phyloP scores from a whole-genome alignment of 208 protist genomes.

The Acanthamoeba royreba region DNA sequence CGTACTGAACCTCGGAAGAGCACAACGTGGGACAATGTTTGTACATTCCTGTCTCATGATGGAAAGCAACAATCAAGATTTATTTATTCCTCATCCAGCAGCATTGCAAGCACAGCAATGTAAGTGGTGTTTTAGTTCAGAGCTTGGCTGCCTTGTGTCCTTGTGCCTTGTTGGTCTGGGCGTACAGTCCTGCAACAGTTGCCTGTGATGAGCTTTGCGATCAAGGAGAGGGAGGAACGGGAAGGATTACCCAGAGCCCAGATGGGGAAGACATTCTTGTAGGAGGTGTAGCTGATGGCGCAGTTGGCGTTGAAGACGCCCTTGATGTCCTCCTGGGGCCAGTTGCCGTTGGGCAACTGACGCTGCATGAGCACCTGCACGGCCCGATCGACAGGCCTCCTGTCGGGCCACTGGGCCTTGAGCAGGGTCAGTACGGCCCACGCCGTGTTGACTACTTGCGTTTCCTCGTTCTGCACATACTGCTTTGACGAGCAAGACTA shows the following conservation, averaged over 20 bases:
- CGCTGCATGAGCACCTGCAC: slow-evolving; percentile 67
- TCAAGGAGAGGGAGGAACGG: too few relatives aligned
- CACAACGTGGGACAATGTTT: too few relatives aligned
- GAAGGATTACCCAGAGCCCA: slow-evolving; percentile 91
- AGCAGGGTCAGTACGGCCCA: slow-evolving; percentile 95
- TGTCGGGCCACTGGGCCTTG: slow-evolving; percentile 79
- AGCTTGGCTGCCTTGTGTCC: neutral
- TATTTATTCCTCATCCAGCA: too few relatives aligned
- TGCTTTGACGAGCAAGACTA: slow-evolving; percentile 30
- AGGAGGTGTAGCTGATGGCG: slow-evolving; percentile 93
- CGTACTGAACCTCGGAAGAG: too few relatives aligned
- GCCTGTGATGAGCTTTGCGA: neutral
- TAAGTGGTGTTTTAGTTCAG: too few relatives aligned
- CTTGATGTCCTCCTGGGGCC: slow-evolving; percentile 80
- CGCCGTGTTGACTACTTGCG: slow-evolving; percentile 94
- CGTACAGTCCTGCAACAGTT: neutral
- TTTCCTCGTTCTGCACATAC: slow-evolving; percentile 66
- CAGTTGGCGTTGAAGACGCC: slow-evolving; percentile 98
- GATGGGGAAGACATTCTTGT: slow-evolving; percentile 92
- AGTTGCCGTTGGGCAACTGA: slow-evolving; percentile 76
- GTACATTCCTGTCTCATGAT: too few relatives aligned
- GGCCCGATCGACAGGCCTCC: slow-evolving; percentile 81
- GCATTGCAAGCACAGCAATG: too few relatives aligned
- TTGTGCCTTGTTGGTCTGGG: neutral
- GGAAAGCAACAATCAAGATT: too few relatives aligned